Conservation (phyloP, 176 grass and related monocot genomes). For the Oryza nivara region DNA sequence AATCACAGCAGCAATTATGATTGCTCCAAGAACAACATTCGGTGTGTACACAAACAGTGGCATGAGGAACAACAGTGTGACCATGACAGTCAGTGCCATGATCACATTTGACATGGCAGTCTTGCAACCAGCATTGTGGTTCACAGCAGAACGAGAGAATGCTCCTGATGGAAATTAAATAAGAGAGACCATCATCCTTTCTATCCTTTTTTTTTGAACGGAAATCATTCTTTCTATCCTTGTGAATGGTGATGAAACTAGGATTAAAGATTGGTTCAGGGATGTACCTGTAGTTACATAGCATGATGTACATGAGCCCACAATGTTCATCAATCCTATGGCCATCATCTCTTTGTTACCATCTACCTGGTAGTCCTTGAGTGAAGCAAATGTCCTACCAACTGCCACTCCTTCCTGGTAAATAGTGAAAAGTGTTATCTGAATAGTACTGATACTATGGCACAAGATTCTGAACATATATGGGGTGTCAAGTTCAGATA, state of each 20-base stretch:
- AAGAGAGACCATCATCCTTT: neutral
- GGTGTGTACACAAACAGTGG: conserved; percentile 90
- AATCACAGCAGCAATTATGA: conserved; percentile 81
- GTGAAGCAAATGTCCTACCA: conserved; percentile 93
- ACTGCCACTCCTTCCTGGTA: conserved; percentile 88
- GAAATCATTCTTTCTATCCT: neutral
- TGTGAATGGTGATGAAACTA: neutral
- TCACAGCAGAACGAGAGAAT: conserved; percentile 94
- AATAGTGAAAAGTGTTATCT: conserved; percentile 7
- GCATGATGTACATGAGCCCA: conserved; percentile 98
- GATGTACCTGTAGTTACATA: conserved; percentile 82
- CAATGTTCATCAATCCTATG: conserved; percentile 96
- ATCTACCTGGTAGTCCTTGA: conserved; percentile 88
- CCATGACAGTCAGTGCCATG: conserved; percentile 93
- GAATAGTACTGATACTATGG: neutral
- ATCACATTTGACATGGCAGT: conserved; percentile 91
- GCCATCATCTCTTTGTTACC: conserved; percentile 99
- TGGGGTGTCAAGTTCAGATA: neutral
- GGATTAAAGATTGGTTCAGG: neutral
- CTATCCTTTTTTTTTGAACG: neutral
- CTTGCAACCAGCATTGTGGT: conserved; percentile 95
- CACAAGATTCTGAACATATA: neutral
- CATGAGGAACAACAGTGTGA: conserved; percentile 88
- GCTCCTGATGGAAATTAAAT: conserved; percentile 54
- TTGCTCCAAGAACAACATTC: conserved; percentile 84